Percentiles rank a stretch among this genome's conserved stretches.
Conservation (phyloP, 73 alveolate genomes). For the Strombidium stylifer region DNA sequence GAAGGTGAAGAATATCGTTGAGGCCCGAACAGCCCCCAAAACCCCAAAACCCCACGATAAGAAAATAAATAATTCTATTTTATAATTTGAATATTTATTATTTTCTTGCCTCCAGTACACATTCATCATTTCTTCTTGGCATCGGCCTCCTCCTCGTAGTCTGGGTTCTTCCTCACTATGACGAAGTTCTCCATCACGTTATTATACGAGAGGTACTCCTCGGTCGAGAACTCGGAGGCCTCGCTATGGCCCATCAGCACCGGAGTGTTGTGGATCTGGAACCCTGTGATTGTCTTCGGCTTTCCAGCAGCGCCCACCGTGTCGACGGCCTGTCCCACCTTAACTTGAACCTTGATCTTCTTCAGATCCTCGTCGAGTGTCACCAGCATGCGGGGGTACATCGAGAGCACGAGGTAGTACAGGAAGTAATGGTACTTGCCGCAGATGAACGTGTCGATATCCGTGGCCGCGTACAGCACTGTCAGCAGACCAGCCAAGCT, state of each 20-base stretch:
- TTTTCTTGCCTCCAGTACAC: neutral
- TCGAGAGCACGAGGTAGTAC: conserved; percentile 86
- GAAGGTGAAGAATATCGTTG: too few relatives aligned
- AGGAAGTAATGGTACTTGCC: conserved; percentile 89
- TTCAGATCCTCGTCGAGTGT: conserved; percentile 89
- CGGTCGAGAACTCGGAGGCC: conserved; percentile 93
- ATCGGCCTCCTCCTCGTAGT: conserved; percentile 58
- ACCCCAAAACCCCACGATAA: neutral
- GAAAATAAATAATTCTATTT: neutral
- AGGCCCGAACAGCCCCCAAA: too few relatives aligned
- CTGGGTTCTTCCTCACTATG: conserved; percentile 90
- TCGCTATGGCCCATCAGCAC: conserved; percentile 91
- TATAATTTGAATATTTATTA: neutral
- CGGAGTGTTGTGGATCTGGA: conserved; percentile 95
- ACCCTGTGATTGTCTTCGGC: conserved; percentile 96
- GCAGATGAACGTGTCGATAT: conserved; percentile 68
- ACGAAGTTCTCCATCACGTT: conserved; percentile 91
- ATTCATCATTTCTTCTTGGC: conserved; percentile 1
- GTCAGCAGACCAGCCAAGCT: conserved; percentile 89
- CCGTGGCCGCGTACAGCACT: conserved; percentile 81
- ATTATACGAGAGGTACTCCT: conserved; percentile 82
- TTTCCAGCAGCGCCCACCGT: conserved; percentile 93
- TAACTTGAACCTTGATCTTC: conserved; percentile 77
- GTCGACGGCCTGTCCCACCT: conserved; percentile 98
- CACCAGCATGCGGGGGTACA: conserved; percentile 94